Conservation (phyloP, 2,329 filamentous ascomycete species). For the Cytospora mali region DNA sequence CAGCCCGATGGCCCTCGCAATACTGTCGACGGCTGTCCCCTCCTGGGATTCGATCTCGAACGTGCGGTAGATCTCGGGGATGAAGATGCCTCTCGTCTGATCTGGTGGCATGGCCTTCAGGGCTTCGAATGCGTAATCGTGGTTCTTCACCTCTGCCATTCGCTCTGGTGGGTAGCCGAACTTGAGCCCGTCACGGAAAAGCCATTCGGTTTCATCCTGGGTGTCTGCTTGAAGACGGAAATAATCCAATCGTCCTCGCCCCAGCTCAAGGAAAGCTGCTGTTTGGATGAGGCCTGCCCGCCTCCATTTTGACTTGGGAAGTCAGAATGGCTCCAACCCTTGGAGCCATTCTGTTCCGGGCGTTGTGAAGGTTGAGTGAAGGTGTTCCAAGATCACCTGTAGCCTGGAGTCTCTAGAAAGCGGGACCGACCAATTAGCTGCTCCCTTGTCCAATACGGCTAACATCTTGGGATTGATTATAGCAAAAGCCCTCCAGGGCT, state of each 20-base stretch:
- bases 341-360: background rate
- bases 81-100: background rate
- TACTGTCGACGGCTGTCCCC: background rate
- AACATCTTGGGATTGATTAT: too few species aligned
- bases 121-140: background rate
- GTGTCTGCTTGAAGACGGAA: background rate
- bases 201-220: background rate
- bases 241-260: background rate
- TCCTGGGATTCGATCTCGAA: background rate
- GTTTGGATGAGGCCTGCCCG: background rate
- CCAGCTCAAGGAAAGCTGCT: slow-evolving; percentile 12
- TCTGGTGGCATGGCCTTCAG: background rate
- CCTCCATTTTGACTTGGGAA: background rate
- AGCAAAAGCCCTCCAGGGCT: too few species aligned
- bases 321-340: too few species aligned
- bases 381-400: too few species aligned
- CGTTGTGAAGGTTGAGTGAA: too few species aligned
- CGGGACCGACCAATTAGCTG: too few species aligned
- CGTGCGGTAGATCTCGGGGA: slow-evolving; percentile 2
- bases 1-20: slow-evolving; percentile 6
- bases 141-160: background rate
- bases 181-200: slow-evolving; percentile 5
- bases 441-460: too few species aligned
- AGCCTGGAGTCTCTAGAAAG: too few species aligned
- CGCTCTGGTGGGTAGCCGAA: background rate